Evolutionary conservation across 495 filamentous ascomycete species (phyloP).

Genomic region (Penicillium steckii): DNA sequence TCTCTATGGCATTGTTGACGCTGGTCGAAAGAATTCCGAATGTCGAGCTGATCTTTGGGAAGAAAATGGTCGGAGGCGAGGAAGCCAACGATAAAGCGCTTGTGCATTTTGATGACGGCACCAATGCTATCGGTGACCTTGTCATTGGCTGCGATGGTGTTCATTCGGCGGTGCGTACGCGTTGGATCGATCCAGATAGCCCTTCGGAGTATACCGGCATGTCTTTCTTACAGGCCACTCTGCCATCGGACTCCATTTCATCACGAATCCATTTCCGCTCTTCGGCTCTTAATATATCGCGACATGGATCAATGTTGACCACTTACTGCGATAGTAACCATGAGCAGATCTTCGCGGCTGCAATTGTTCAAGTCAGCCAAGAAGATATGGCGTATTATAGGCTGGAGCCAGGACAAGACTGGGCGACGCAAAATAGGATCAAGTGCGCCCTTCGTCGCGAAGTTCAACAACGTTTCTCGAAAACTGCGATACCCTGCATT

Average conservation of each 20-base stretch:
- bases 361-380: constrained; percentile 50
- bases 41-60: constrained; percentile 39
- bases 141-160: constrained; percentile 64
- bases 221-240: constrained; percentile 52
- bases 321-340: constrained; percentile 47
- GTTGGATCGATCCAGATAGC: constrained; percentile 50
- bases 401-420: constrained; percentile 47
- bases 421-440: constrained; percentile 39
- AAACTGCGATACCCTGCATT: constrained; percentile 46
- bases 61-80: constrained; percentile 37
- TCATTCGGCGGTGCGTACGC: constrained; percentile 54
- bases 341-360: constrained; percentile 53
- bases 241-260: constrained; percentile 29
- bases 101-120: constrained; percentile 51
- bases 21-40: constrained; percentile 40
- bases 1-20: constrained; percentile 46
- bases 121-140: constrained; percentile 47
- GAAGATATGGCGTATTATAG: constrained; percentile 28
- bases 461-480: constrained; percentile 44
- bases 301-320: constrained; percentile 53
- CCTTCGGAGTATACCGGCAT: constrained; percentile 55
- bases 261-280: constrained; percentile 43
- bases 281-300: constrained; percentile 50
- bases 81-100: constrained; percentile 41
- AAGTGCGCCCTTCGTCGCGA: constrained; percentile 42